Conservation (phyloP, 164 flowering plant species). For the Aristolochia fimbriata region DNA sequence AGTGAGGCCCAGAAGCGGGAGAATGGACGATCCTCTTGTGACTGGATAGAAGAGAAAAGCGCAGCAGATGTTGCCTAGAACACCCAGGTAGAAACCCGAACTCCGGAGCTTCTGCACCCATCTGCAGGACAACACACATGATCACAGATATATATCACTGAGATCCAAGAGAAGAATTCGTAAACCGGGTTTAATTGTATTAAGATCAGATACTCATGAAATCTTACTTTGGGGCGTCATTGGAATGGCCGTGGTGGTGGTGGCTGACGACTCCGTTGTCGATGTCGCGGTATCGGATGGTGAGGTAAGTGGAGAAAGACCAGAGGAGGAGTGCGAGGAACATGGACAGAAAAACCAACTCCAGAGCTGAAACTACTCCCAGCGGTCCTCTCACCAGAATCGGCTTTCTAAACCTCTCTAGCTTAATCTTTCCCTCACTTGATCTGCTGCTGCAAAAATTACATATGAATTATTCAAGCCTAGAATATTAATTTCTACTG, state of each 20-base stretch:
- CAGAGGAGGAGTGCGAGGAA: slow-evolving; percentile 64
- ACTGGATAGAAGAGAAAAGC: slow-evolving; percentile 76
- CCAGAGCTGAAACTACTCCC: slow-evolving; percentile 54
- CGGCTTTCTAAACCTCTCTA: slow-evolving; percentile 31
- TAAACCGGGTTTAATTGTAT: too few relatives aligned
- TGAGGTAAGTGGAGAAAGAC: slow-evolving; percentile 30
- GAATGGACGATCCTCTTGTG: slow-evolving; percentile 56
- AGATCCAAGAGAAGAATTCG: too few relatives aligned
- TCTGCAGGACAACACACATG: slow-evolving; percentile 16
- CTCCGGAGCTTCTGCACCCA: slow-evolving; percentile 45
- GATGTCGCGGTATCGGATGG: slow-evolving; percentile 22
- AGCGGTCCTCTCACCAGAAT: slow-evolving; percentile 60
- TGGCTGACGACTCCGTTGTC: slow-evolving; percentile 7
- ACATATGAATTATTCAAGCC: neutral
- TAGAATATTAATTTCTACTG: too few relatives aligned
- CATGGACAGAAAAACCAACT: slow-evolving; percentile 45
- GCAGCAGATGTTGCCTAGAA: slow-evolving; percentile 57
- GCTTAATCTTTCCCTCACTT: neutral
- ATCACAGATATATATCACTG: too few relatives aligned
- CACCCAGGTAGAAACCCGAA: slow-evolving; percentile 34
- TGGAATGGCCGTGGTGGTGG: too few relatives aligned
- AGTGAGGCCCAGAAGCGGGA: slow-evolving; percentile 38
- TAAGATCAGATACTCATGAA: too few relatives aligned
- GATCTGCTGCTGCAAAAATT: neutral
- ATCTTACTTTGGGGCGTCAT: too few relatives aligned